Percentiles rank a stretch among this genome's conserved stretches.
phyloP scores from a whole-genome alignment of 768 basidiomycete genomes.

The Macrolepiota fuliginosa region DNA sequence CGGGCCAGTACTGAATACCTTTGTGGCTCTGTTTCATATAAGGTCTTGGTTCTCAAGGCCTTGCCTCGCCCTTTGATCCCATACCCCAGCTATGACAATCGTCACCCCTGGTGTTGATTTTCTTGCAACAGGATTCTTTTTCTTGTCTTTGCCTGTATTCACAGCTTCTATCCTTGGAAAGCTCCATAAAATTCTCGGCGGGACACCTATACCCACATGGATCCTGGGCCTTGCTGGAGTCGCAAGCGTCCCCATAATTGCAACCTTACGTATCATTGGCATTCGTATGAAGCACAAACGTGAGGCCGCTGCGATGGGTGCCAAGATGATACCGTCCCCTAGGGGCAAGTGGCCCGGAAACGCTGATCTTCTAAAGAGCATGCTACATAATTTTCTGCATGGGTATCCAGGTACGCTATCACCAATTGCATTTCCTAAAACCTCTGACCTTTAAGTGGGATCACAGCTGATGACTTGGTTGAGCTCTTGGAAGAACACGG shows the following conservation, averaged over 20 bases:
- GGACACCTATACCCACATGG: slow-evolving; percentile 35
- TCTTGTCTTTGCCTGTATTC: slow-evolving; percentile 16
- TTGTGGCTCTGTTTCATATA: neutral
- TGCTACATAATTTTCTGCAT: slow-evolving; percentile 34
- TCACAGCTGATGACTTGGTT: slow-evolving; percentile 40
- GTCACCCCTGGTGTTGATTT: slow-evolving; percentile 35
- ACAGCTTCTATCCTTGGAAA: slow-evolving; percentile 14
- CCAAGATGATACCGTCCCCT: slow-evolving; percentile 37
- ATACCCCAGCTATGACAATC: slow-evolving; percentile 19
- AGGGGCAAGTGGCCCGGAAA: slow-evolving; percentile 43
- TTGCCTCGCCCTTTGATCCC: neutral
- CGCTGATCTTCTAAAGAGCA: slow-evolving; percentile 35
- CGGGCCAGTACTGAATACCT: neutral
- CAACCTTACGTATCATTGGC: slow-evolving; percentile 27
- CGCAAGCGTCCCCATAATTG: slow-evolving; percentile 31
- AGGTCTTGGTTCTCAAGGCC: neutral
- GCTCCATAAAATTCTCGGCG: slow-evolving; percentile 11
- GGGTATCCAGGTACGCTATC: slow-evolving; percentile 49
- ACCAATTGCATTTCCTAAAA: neutral
- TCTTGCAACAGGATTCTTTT: slow-evolving; percentile 22
- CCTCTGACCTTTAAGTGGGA: neutral
- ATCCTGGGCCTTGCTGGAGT: slow-evolving; percentile 27
- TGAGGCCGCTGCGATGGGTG: slow-evolving; percentile 42
- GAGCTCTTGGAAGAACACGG: slow-evolving; percentile 34
- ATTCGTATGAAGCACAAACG: slow-evolving; percentile 28